Conservation (phyloP, 2,329 filamentous ascomycete genomes). For the Cladophialophora chaetospira region DNA sequence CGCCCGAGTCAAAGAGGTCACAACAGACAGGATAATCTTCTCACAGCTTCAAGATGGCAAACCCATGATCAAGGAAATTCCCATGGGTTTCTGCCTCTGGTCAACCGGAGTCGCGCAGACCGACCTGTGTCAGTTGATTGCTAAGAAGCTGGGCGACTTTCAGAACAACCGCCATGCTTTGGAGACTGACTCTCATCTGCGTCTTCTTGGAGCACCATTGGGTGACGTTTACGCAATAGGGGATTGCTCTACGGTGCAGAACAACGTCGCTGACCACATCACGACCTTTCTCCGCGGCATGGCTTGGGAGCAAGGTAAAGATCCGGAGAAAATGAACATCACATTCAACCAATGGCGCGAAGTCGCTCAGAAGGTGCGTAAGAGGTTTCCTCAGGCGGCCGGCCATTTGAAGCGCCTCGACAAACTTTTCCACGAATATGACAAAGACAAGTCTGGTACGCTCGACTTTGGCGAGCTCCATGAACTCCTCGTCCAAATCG, state of each 20-base stretch:
- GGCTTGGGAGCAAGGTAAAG: slow-evolving; percentile 87
- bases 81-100: slow-evolving; percentile 96
- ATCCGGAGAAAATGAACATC: slow-evolving; percentile 84
- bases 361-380: slow-evolving; percentile 80
- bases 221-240: slow-evolving; percentile 97
- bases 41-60: slow-evolving; percentile 78
- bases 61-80: slow-evolving; percentile 84
- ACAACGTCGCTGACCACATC: slow-evolving; percentile 91
- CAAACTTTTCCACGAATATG: slow-evolving; percentile 86
- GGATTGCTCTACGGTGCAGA: slow-evolving; percentile 94
- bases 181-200: slow-evolving; percentile 91
- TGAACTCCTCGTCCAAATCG: slow-evolving; percentile 87
- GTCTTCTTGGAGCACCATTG: slow-evolving; percentile 81
- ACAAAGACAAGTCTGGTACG: slow-evolving; percentile 88
- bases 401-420: slow-evolving; percentile 87
- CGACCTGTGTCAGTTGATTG: slow-evolving; percentile 73
- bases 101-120: slow-evolving; percentile 92
- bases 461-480: slow-evolving; percentile 91
- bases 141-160: slow-evolving; percentile 70
- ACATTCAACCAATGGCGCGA: slow-evolving; percentile 85
- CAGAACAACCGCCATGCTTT: slow-evolving; percentile 91
- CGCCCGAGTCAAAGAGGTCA: slow-evolving; percentile 87
- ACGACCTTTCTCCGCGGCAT: slow-evolving; percentile 84
- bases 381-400: slow-evolving; percentile 86
- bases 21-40: slow-evolving; percentile 81